These are phyloP conservation scores for Biscogniauxia mediterranea DNA, from an alignment of 2,329 filamentous ascomycete species.

Conservation along the genomic window DNA sequence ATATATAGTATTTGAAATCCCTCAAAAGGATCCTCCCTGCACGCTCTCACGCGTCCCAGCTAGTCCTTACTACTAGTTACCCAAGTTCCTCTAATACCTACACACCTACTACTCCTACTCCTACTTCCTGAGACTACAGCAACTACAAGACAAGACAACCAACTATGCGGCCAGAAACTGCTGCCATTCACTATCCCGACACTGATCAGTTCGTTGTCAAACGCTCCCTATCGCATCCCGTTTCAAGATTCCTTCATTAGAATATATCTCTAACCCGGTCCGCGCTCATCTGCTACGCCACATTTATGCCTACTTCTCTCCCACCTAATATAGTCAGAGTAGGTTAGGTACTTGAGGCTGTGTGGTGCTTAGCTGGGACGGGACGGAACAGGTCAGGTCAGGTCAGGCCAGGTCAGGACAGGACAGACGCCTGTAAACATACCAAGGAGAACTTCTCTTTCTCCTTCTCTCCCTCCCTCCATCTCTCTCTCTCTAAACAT, in stretches of 20 bases:
- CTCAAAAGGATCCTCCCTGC: conserved; percentile 3
- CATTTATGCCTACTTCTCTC: neutral
- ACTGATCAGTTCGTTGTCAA: conserved; percentile 6
- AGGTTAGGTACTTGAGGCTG: neutral
- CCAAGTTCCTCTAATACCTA: neutral
- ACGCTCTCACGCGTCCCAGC: conserved; percentile 22
- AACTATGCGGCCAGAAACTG: conserved; percentile 8
- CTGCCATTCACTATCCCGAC: conserved; percentile 7
- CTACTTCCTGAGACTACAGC: neutral
- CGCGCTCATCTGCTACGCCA: neutral
- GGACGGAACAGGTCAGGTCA: too few relatives aligned
- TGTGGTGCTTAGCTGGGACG: neutral
- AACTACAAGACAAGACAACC: neutral
- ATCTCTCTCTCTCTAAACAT: too few relatives aligned
- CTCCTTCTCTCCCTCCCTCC: too few relatives aligned
- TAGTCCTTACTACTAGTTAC: neutral
- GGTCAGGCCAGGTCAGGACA: too few relatives aligned
- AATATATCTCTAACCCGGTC: neutral
- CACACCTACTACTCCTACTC: conserved; percentile 1
- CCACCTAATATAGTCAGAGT: neutral
- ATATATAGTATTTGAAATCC: neutral
- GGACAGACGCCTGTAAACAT: neutral
- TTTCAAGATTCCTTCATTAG: neutral
- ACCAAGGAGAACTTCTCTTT: neutral
- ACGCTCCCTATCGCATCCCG: neutral